Percentiles rank a stretch among this genome's conserved stretches.
phyloP scores from a whole-genome alignment of 805 yeast species.

The Hanseniaspora vineae region DNA sequence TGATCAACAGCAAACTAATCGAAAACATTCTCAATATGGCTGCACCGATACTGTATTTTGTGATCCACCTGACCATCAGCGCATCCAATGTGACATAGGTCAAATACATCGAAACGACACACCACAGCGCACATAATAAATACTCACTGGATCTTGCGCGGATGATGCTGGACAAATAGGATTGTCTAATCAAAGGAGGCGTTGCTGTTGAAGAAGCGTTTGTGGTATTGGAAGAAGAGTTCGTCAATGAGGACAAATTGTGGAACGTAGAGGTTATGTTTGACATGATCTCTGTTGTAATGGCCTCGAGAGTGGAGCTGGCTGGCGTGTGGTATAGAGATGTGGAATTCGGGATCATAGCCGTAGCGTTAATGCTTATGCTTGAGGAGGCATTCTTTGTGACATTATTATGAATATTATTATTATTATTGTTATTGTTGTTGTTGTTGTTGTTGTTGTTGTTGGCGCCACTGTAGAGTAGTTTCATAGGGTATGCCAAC shows the following conservation, averaged over 20 bases:
- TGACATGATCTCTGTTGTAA: no score
- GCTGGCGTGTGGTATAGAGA: no score
- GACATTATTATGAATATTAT: no score
- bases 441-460: neutral
- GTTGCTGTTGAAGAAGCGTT: neutral
- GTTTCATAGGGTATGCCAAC: neutral
- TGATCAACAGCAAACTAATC: constrained; percentile 60
- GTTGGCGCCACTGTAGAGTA: neutral
- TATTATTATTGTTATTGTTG: no score
- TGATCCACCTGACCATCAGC: constrained; percentile 86
- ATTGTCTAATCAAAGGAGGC: constrained; percentile 5
- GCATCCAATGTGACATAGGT: constrained; percentile 80
- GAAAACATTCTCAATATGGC: constrained; percentile 80
- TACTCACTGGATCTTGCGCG: constrained; percentile 69
- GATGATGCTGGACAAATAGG: constrained; percentile 23
- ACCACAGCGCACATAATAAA: constrained; percentile 82
- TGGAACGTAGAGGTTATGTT: no score
- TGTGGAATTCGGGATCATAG: no score
- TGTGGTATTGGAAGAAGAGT: constrained; percentile 14
- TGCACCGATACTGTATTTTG: constrained; percentile 76
- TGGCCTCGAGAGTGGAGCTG: no score
- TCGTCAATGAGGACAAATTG: no score
- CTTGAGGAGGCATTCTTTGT: no score
- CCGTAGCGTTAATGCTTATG: no score
- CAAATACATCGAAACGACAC: constrained; percentile 74